Evolutionary conservation across 306 rosid genomes (phyloP).

Genomic region (Crataegus laevigata): DNA sequence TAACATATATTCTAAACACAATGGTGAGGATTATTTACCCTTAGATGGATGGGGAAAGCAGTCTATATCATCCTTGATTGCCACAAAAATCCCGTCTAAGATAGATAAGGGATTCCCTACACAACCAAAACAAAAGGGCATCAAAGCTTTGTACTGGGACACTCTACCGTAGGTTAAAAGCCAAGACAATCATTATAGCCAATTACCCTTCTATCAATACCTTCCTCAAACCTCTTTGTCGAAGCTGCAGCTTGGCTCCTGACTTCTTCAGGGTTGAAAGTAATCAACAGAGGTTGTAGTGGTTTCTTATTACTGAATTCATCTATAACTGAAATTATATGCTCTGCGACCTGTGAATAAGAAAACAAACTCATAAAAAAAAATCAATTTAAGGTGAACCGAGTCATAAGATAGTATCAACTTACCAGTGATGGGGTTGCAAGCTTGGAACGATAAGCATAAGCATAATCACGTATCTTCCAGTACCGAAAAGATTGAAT

Average conservation of each 20-base stretch:
- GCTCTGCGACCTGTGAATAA: conserved; percentile 57
- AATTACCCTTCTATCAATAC: conserved; percentile 22
- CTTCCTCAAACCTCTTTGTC: conserved; percentile 79
- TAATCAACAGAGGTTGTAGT: conserved; percentile 57
- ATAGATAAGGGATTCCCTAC: conserved; percentile 79
- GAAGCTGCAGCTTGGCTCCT: conserved; percentile 85
- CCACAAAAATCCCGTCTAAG: conserved; percentile 88
- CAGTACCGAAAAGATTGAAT: conserved; percentile 56
- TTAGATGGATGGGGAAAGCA: conserved; percentile 76
- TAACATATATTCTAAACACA: not conserved
- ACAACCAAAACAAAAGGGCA: conserved; percentile 19
- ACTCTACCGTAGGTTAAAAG: not conserved
- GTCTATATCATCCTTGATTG: conserved; percentile 97
- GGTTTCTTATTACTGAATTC: conserved; percentile 51
- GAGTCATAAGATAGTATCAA: conserved; percentile 4
- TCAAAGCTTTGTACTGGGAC: not conserved
- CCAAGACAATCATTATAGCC: not conserved
- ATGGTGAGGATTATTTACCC: conserved; percentile 32
- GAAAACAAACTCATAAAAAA: not conserved
- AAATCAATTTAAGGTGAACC: conserved; percentile 10
- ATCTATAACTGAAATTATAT: conserved; percentile 51
- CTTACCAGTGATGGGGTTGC: conserved; percentile 72
- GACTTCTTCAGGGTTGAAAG: conserved; percentile 71
- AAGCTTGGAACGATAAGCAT: conserved; percentile 67
- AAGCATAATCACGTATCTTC: conserved; percentile 92